These are phyloP conservation scores for Phellopilus nigrolimitatus DNA, from an alignment of 1,284 basidiomycete genomes.

Conservation along the genomic window DNA sequence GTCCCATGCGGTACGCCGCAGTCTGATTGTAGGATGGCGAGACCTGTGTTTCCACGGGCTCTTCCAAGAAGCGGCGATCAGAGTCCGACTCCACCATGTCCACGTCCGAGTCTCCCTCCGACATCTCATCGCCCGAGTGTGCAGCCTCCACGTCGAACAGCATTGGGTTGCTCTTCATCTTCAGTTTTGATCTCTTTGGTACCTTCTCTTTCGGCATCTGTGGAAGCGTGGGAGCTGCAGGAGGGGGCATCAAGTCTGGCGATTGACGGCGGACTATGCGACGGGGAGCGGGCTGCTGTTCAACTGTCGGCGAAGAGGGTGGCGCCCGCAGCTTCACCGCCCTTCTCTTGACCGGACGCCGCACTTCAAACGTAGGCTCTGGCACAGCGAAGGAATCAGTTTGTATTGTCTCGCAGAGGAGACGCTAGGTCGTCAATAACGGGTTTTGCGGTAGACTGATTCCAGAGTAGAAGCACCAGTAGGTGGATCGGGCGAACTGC, in stretches of 20 bases:
- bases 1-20: slow-evolving; percentile 58
- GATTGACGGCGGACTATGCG: slow-evolving; percentile 36
- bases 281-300: slow-evolving; percentile 38
- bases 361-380: slow-evolving; percentile 34
- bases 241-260: slow-evolving; percentile 13
- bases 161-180: slow-evolving; percentile 40
- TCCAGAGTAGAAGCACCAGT: background rate
- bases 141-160: slow-evolving; percentile 61
- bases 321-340: slow-evolving; percentile 6
- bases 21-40: slow-evolving; percentile 74
- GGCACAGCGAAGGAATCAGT: background rate
- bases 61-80: slow-evolving; percentile 65
- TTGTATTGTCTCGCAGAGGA: background rate
- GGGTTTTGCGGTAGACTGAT: background rate
- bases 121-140: slow-evolving; percentile 78
- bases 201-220: slow-evolving; percentile 27
- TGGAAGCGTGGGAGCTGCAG: slow-evolving; percentile 22
- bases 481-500: background rate
- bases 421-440: background rate
- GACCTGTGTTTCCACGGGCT: slow-evolving; percentile 64
- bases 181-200: slow-evolving; percentile 33
- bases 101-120: slow-evolving; percentile 54
- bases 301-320: slow-evolving; percentile 35
- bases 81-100: slow-evolving; percentile 61
- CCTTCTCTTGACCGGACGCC: slow-evolving; percentile 20